Percentiles rank a stretch among this genome's conserved stretches.
Conservation (phyloP, 2,329 filamentous ascomycete species). For the Sclerotinia sclerotiorum region DNA sequence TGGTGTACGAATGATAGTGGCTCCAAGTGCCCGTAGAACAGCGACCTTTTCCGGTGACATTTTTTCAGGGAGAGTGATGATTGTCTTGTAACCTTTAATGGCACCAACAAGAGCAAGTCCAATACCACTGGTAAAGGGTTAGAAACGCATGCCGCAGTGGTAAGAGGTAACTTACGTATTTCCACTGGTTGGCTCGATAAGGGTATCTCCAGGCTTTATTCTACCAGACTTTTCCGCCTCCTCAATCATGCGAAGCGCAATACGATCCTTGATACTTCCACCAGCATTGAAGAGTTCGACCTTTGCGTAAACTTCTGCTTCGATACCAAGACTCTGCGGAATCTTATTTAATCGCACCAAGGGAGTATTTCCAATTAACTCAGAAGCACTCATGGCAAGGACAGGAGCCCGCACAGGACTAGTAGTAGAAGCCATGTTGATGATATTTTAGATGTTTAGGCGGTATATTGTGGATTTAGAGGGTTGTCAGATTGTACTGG, state of each 20-base stretch:
- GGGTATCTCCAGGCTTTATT: constrained; percentile 94
- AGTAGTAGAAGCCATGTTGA: constrained; percentile 30
- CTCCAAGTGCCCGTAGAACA: constrained; percentile 87
- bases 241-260: constrained; percentile 96
- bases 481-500: neutral
- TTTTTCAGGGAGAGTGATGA: constrained; percentile 98
- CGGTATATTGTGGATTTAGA: neutral
- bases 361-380: constrained; percentile 95
- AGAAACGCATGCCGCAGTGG: neutral
- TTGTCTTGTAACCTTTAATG: constrained; percentile 96
- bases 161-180: constrained; percentile 64
- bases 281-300: constrained; percentile 92
- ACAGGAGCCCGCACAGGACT: constrained; percentile 33
- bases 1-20: constrained; percentile 95
- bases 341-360: constrained; percentile 91
- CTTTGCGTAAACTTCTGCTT: constrained; percentile 87
- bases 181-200: constrained; percentile 97
- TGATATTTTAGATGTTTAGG: constrained; percentile 4
- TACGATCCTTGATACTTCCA: constrained; percentile 91
- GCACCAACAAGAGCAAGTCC: constrained; percentile 90
- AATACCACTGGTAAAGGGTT: constrained; percentile 62
- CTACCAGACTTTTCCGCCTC: constrained; percentile 87
- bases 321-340: constrained; percentile 84
- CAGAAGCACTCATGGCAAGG: constrained; percentile 62
- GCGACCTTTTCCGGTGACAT: constrained; percentile 99